Evolutionary conservation across 352 stramenopile genomes (phyloP).

Genomic region (Pythium pyrilobum): DNA sequence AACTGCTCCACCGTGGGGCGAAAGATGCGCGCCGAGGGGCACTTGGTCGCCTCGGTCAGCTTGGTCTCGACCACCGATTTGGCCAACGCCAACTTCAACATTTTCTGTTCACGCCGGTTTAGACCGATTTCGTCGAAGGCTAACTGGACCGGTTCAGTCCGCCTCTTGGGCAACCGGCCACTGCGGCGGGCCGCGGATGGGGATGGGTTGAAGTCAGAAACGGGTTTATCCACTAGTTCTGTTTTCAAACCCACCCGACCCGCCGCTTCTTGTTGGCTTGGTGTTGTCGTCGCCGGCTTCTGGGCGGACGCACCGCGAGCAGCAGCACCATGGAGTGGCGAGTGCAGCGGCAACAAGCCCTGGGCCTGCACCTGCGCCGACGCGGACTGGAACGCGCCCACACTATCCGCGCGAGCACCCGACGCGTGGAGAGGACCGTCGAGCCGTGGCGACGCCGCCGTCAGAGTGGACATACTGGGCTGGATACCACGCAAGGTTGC

Average conservation of each 20-base stretch:
- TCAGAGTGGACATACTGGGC: constrained; percentile 6
- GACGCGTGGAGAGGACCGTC: not conserved
- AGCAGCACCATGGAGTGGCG: no score
- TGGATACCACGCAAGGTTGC: not conserved
- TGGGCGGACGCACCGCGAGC: not conserved
- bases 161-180: constrained; percentile 32
- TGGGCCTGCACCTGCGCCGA: not conserved
- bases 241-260: not conserved
- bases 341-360: not conserved
- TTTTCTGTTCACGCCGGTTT: constrained; percentile 34
- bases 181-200: constrained; percentile 15
- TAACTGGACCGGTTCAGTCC: constrained; percentile 27
- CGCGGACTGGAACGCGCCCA: constrained; percentile 1
- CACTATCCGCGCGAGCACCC: not conserved
- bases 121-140: constrained; percentile 13
- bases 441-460: constrained; percentile 10
- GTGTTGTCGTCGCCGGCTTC: constrained; percentile 6
- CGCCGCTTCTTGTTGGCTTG: not conserved
- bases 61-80: constrained; percentile 55
- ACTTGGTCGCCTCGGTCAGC: constrained; percentile 18
- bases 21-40: constrained; percentile 54
- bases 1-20: constrained; percentile 86
- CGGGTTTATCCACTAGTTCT: constrained; percentile 6
- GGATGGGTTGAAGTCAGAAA: not conserved
- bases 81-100: constrained; percentile 59